Percentiles rank a stretch among this genome's conserved stretches.
phyloP scores from a whole-genome alignment of 805 yeast species.

The Wickerhamomyces silvicola region DNA sequence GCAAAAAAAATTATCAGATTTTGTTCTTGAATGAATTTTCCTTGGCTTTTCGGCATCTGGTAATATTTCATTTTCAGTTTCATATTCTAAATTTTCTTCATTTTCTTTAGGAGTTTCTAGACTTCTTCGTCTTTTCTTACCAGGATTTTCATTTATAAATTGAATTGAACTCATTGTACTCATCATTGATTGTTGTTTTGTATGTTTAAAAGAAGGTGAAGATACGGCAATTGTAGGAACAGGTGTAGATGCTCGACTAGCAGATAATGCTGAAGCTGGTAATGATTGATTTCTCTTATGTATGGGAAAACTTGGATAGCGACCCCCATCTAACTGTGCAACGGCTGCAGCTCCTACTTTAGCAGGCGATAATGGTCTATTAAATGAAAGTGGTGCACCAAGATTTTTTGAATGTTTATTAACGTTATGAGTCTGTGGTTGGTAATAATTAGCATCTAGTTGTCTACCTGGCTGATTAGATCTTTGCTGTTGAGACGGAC shows the following conservation, averaged over 20 bases:
- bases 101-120: slow-evolving; percentile 19
- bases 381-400: slow-evolving; percentile 18
- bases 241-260: slow-evolving; percentile 24
- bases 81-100: slow-evolving; percentile 14
- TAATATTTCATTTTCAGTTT: slow-evolving; percentile 9
- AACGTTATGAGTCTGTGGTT: slow-evolving; percentile 2
- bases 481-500: too few species aligned
- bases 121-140: slow-evolving; percentile 18
- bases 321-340: slow-evolving; percentile 34
- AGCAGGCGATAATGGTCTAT: slow-evolving; percentile 57
- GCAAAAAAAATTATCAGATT: slow-evolving; percentile 14
- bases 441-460: slow-evolving; percentile 6
- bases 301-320: slow-evolving; percentile 19
- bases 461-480: too few species aligned
- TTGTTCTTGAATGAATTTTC: slow-evolving; percentile 14
- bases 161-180: slow-evolving; percentile 20
- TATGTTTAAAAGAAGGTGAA: slow-evolving; percentile 1
- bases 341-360: slow-evolving; percentile 70
- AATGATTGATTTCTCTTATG: slow-evolving; percentile 36
- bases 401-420: slow-evolving; percentile 7
- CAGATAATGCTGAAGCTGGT: slow-evolving; percentile 20
- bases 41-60: slow-evolving; percentile 1
- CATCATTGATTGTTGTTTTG: slow-evolving; percentile 21
- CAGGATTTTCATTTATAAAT: slow-evolving; percentile 24
- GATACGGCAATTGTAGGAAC: slow-evolving; percentile 15